Conservation (phyloP, 257 asterid genomes). For the Plectranthus barbatus region DNA sequence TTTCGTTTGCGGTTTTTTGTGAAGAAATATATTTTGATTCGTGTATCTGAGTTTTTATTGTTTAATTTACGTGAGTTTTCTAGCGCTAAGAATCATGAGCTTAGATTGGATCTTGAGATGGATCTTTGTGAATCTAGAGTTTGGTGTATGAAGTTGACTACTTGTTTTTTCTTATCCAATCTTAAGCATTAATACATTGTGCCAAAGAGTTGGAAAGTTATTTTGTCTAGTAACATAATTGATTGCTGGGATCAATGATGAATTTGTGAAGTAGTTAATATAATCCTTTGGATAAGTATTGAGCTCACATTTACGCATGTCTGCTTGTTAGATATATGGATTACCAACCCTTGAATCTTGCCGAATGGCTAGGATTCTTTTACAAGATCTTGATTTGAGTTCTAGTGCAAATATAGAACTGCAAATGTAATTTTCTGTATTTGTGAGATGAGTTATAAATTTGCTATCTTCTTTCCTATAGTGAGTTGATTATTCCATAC, state of each 20-base stretch:
- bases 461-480: not conserved
- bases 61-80: not conserved
- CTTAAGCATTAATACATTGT: not conserved
- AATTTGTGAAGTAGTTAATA: constrained; percentile 1
- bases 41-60: not conserved
- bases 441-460: not conserved
- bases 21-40: no score
- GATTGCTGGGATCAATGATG: constrained; percentile 11
- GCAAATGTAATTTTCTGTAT: no score
- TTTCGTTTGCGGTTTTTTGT: not conserved
- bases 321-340: not conserved
- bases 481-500: not conserved
- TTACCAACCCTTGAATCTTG: not conserved
- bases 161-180: not conserved
- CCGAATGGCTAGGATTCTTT: not conserved
- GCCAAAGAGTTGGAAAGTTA: not conserved
- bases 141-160: constrained; percentile 11
- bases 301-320: not conserved
- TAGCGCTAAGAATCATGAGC: not conserved
- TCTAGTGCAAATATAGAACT: not conserved
- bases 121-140: constrained; percentile 36
- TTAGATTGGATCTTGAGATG: constrained; percentile 21
- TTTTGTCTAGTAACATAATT: not conserved
- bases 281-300: constrained; percentile 1
- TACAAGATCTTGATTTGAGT: constrained; percentile 5